Evolutionary conservation across 1,284 basidiomycete species (phyloP).

Genomic region (Trametes polyzona): DNA sequence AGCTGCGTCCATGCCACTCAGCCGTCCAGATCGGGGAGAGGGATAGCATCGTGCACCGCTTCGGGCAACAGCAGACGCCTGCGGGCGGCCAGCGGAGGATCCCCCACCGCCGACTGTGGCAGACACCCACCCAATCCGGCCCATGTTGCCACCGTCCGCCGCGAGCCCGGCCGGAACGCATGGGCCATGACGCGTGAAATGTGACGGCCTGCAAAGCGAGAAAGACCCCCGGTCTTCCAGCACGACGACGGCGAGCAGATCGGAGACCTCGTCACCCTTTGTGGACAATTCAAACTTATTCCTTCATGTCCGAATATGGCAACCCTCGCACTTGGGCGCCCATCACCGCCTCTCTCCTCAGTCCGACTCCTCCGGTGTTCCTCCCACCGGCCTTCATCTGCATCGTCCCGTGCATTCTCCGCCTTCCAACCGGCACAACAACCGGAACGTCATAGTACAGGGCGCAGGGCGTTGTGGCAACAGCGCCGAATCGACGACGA

Average conservation of each 20-base stretch:
- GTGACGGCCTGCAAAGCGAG: conserved; percentile 1
- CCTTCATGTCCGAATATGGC: background rate
- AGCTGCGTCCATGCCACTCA: conserved; percentile 20
- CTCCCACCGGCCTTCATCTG: too few relatives aligned
- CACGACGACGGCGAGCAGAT: background rate
- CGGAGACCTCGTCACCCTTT: background rate
- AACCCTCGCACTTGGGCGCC: background rate
- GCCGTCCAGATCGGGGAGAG: conserved; percentile 20
- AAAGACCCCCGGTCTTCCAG: conserved; percentile 2
- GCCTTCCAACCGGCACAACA: too few relatives aligned
- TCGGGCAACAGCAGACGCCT: conserved; percentile 12
- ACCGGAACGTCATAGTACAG: too few relatives aligned
- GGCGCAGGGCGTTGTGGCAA: too few relatives aligned
- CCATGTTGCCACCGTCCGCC: conserved; percentile 7
- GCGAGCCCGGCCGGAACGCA: conserved; percentile 4
- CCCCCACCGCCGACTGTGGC: conserved; percentile 16
- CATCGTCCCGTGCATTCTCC: too few relatives aligned
- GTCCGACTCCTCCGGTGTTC: too few relatives aligned
- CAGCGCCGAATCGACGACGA: too few relatives aligned
- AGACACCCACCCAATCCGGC: conserved; percentile 6
- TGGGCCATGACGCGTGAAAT: conserved; percentile 7
- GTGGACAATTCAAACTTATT: background rate
- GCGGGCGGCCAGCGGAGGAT: conserved; percentile 17
- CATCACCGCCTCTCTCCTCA: too few relatives aligned
- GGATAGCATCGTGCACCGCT: conserved; percentile 12